Conservation (phyloP, 2,329 filamentous ascomycete genomes). For the Ceratocystis albifundus region DNA sequence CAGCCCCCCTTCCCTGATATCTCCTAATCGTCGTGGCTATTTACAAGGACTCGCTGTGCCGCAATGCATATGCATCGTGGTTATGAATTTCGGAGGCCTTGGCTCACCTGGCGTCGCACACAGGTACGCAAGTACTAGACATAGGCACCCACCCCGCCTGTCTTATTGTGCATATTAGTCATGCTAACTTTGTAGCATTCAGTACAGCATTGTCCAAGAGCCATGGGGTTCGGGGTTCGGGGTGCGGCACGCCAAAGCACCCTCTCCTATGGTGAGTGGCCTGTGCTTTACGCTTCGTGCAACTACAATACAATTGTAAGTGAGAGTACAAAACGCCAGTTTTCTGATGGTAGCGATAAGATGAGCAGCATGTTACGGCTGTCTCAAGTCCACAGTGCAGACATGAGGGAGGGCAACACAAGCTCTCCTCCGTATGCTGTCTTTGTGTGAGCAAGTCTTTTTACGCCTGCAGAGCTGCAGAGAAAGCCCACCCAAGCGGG, state of each 20-base stretch:
- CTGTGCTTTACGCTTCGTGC: constrained; percentile 4
- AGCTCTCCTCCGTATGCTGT: background rate
- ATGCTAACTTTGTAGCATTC: background rate
- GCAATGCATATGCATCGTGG: background rate
- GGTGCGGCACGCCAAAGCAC: constrained; percentile 1
- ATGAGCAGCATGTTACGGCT: background rate
- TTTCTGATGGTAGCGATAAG: background rate
- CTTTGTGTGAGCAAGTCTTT: background rate
- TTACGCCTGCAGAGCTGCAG: background rate
- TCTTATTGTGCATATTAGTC: background rate
- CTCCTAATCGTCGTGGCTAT: background rate
- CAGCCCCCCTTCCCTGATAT: background rate
- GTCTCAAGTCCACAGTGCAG: background rate
- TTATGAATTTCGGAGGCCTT: background rate
- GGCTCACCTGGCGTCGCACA: background rate
- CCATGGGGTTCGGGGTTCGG: background rate
- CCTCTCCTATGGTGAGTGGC: background rate
- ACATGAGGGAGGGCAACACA: background rate
- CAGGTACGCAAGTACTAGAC: no score
- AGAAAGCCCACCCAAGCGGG: background rate
- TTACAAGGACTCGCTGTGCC: background rate
- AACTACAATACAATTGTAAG: background rate
- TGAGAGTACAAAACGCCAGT: background rate
- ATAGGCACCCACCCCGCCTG: no score
- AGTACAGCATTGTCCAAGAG: background rate